Conservation (phyloP, 2,329 filamentous ascomycete genomes). For the Aspergillus sp. region DNA sequence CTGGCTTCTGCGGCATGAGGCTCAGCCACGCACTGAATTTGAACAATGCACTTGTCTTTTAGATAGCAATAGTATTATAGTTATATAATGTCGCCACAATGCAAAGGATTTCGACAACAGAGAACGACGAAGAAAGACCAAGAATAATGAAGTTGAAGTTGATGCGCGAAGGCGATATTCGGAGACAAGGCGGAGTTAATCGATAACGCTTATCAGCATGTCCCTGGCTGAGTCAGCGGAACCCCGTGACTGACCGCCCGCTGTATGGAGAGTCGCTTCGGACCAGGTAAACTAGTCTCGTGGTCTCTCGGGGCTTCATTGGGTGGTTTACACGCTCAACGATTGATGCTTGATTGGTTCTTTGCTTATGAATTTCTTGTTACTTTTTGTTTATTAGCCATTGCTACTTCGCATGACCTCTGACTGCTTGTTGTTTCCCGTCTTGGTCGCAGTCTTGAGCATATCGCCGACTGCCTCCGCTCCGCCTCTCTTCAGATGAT, state of each 20-base stretch:
- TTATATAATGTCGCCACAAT: neutral
- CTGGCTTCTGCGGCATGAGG: neutral
- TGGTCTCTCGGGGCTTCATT: neutral
- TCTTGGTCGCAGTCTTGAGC: constrained; percentile 29
- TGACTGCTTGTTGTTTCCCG: constrained; percentile 12
- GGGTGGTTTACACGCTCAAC: neutral
- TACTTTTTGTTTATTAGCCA: neutral
- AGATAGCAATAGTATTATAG: neutral
- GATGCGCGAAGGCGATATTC: neutral
- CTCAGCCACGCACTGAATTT: neutral
- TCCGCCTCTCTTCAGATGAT: constrained; percentile 37
- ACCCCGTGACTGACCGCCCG: neutral
- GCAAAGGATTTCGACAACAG: neutral
- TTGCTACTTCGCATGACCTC: constrained; percentile 15
- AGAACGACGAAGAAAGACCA: neutral
- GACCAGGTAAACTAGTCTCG: too few relatives aligned
- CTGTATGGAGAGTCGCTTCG: neutral
- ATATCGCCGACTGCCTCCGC: constrained; percentile 26
- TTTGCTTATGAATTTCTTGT: constrained; percentile 1
- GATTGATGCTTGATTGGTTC: neutral
- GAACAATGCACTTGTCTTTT: neutral
- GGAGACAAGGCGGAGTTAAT: constrained; percentile 1
- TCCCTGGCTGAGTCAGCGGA: neutral
- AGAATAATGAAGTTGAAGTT: neutral
- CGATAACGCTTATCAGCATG: neutral